Evolutionary conservation across 805 yeast genomes (phyloP).

Genomic region (Candida oleophila): DNA sequence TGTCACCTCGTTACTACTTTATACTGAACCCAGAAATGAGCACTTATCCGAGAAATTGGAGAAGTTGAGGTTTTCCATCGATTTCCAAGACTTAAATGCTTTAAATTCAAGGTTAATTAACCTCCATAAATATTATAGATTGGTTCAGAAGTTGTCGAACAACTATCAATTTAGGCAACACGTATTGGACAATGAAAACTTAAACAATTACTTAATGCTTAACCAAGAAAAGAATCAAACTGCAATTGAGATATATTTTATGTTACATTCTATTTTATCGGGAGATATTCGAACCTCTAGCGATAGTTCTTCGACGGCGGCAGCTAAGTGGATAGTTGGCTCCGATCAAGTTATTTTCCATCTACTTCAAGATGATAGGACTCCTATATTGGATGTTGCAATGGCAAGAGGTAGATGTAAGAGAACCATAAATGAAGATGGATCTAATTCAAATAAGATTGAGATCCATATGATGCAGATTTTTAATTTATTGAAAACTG

Average conservation of each 20-base stretch:
- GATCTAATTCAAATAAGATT: conserved; percentile 37
- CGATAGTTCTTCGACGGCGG: conserved; percentile 13
- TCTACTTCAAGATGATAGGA: conserved; percentile 40
- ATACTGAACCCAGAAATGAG: conserved; percentile 69
- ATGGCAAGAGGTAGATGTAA: conserved; percentile 33
- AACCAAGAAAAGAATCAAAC: conserved; percentile 31
- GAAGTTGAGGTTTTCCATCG: conserved; percentile 67
- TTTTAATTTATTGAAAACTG: conserved; percentile 29
- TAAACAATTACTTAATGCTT: conserved; percentile 42
- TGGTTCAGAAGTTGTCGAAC: conserved; percentile 40
- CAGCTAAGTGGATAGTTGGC: conserved; percentile 34
- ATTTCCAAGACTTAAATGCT: conserved; percentile 57
- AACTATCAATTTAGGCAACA: conserved; percentile 51
- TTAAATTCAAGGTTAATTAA: conserved; percentile 46
- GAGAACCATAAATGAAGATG: conserved; percentile 37
- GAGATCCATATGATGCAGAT: conserved; percentile 39
- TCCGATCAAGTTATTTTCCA: conserved; percentile 41
- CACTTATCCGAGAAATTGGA: conserved; percentile 57
- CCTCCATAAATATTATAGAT: conserved; percentile 49
- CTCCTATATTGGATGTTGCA: conserved; percentile 37
- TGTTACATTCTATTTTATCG: conserved; percentile 35
- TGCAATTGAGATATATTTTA: conserved; percentile 30
- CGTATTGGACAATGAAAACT: conserved; percentile 48
- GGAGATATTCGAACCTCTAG: conserved; percentile 25
- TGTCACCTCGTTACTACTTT: conserved; percentile 61